These are phyloP conservation scores for Lecanoromycetidae sp. DNA, from an alignment of 2,329 filamentous ascomycete species.

Conservation along the genomic window DNA sequence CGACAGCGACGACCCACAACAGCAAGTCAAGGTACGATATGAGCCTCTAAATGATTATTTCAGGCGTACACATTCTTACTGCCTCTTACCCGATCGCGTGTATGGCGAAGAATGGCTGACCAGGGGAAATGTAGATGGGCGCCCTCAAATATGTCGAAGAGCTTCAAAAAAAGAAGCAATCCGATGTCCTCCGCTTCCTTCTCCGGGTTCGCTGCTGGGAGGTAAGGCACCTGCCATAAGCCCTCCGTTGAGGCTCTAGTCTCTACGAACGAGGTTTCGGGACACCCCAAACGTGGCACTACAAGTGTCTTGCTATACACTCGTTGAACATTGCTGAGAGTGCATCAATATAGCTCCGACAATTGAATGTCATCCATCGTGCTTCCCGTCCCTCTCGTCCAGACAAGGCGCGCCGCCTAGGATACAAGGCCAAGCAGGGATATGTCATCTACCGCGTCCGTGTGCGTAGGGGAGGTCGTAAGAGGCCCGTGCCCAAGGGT, in stretches of 20 bases:
- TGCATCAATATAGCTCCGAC: constrained; percentile 99
- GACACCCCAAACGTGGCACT: constrained; percentile 36
- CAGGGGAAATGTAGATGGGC: constrained; percentile 67
- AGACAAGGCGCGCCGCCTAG: constrained; percentile 99
- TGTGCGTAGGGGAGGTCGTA: constrained; percentile 96
- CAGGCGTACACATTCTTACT: too few relatives aligned
- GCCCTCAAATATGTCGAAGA: constrained; percentile 99
- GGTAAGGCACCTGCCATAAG: constrained; percentile 43
- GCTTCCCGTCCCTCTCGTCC: constrained; percentile 95
- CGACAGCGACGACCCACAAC: neutral
- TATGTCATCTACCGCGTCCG: constrained; percentile 99
- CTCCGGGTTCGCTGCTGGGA: constrained; percentile 99
- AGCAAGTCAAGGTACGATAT: constrained; percentile 8
- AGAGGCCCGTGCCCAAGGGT: constrained; percentile 92
- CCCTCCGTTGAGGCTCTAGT: constrained; percentile 13
- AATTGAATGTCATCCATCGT: constrained; percentile 99
- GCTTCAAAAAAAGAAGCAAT: constrained; percentile 99
- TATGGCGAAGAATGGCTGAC: too few relatives aligned
- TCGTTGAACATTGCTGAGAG: constrained; percentile 99
- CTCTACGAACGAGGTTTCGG: constrained; percentile 14
- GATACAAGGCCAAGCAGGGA: constrained; percentile 99
- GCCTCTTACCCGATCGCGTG: too few relatives aligned
- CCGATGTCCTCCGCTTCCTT: constrained; percentile 99
- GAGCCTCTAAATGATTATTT: too few relatives aligned
- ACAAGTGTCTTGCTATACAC: constrained; percentile 70